Evolutionary conservation across 306 rosid genomes (phyloP).

Genomic region (Oxytropis ochrocephala): DNA sequence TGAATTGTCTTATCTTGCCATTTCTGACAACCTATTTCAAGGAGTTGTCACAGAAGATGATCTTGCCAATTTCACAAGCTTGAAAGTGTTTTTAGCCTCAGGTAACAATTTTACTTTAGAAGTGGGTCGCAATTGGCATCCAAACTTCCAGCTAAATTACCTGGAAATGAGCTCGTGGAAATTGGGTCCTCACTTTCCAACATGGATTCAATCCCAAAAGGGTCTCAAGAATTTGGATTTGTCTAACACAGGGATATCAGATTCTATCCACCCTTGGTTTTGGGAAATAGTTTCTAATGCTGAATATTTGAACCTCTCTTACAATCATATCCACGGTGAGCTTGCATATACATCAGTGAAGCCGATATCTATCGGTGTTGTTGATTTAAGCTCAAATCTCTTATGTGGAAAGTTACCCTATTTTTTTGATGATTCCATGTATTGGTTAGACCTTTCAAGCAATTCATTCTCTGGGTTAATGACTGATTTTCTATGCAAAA

Average conservation of each 20-base stretch:
- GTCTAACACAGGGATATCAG: not conserved
- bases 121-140: too few relatives aligned
- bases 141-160: fast-evolving
- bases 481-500: not conserved
- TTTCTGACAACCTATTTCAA: not conserved
- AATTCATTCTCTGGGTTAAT: not conserved
- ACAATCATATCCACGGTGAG: too few relatives aligned
- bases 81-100: not conserved
- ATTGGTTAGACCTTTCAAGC: too few relatives aligned
- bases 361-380: too few relatives aligned
- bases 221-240: not conserved
- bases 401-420: too few relatives aligned
- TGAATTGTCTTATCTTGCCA: not conserved
- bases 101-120: not conserved
- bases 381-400: too few relatives aligned
- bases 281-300: not conserved
- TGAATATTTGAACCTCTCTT: too few relatives aligned
- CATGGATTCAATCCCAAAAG: slow-evolving; percentile 13
- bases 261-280: slow-evolving; percentile 7
- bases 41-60: not conserved
- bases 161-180: not conserved
- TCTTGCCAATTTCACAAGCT: not conserved
- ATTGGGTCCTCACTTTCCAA: slow-evolving; percentile 14
- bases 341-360: too few relatives aligned
- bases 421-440: too few relatives aligned